Percentiles rank a stretch among this genome's conserved stretches.
These are phyloP conservation scores for Avena sativa DNA, from an alignment of 176 grass and related monocot species.

Conservation along the genomic window DNA sequence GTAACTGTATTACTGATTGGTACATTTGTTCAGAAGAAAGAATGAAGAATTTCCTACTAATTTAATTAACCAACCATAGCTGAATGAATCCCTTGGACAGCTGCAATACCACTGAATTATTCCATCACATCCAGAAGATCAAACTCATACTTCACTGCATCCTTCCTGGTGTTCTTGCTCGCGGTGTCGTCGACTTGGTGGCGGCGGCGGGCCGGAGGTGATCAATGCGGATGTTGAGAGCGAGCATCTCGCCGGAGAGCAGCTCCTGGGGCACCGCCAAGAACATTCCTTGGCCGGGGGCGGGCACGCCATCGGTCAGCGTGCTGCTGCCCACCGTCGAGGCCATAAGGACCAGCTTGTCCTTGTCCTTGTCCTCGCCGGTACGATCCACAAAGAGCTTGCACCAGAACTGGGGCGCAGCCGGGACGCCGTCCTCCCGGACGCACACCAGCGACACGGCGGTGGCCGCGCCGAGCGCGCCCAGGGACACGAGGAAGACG, in stretches of 20 bases:
- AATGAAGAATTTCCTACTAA: not conserved
- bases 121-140: not conserved
- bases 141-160: not conserved
- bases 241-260: not conserved
- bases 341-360: not conserved
- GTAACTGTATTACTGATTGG: not conserved
- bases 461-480: no score
- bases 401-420: no score
- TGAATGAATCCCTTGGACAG: not conserved
- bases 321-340: slow-evolving; percentile 9
- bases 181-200: not conserved
- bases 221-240: not conserved
- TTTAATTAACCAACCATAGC: not conserved
- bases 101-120: not conserved
- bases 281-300: not conserved
- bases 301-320: not conserved
- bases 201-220: not conserved
- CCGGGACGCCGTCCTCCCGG: no score
- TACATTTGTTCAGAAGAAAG: not conserved
- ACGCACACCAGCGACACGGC: no score
- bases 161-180: not conserved
- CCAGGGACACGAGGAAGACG: no score
- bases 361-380: no score
- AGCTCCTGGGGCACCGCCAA: slow-evolving; percentile 9
- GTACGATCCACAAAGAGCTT: no score